These are phyloP conservation scores for Podospora pseudopauciseta DNA, from an alignment of 495 filamentous ascomycete genomes.

Conservation along the genomic window DNA sequence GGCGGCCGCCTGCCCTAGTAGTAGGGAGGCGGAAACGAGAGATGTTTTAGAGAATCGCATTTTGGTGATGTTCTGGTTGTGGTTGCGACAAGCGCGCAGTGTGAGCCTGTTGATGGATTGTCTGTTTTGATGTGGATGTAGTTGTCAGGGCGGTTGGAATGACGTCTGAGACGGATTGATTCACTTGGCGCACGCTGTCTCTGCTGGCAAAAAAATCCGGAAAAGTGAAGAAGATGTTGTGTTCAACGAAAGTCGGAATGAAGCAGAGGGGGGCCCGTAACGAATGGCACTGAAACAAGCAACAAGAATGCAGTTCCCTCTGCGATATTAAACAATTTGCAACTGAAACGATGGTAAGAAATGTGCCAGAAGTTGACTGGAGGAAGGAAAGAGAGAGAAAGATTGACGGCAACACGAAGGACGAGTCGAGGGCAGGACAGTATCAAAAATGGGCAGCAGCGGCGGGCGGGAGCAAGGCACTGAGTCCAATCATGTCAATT, in stretches of 20 bases:
- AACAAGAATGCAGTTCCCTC: conserved; percentile 17
- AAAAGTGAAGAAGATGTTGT: conserved; percentile 17
- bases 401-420: not conserved
- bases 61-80: conserved; percentile 19
- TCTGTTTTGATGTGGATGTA: not conserved
- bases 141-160: conserved; percentile 6
- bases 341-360: conserved; percentile 1
- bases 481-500: too few relatives aligned
- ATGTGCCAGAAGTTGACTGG: not conserved
- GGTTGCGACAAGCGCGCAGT: not conserved
- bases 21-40: conserved; percentile 40
- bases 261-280: conserved; percentile 21
- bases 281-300: conserved; percentile 13
- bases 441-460: not conserved
- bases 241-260: conserved; percentile 41
- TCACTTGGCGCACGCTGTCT: not conserved
- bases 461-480: not conserved
- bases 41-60: conserved; percentile 45
- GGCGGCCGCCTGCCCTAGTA: conserved; percentile 49
- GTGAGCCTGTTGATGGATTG: not conserved
- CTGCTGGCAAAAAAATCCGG: conserved; percentile 1
- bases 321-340: not conserved
- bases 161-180: conserved; percentile 4
- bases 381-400: not conserved
- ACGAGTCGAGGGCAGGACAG: not conserved